Conservation (phyloP, 2,329 filamentous ascomycete genomes). For the Aspergillus intermedius region DNA sequence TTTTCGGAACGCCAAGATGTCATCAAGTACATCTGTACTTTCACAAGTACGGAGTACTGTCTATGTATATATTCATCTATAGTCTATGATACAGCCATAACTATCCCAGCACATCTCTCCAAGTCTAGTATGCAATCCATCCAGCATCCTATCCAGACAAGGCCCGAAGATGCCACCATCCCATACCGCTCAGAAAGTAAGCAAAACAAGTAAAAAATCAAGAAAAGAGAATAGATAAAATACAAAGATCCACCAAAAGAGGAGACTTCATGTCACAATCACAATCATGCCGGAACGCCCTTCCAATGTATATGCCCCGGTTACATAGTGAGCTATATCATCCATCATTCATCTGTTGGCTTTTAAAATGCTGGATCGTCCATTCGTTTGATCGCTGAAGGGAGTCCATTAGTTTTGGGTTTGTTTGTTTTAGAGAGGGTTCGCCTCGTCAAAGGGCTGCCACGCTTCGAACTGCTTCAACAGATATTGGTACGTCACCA, state of each 20-base stretch:
- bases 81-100: not conserved
- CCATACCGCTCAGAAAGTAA: not conserved
- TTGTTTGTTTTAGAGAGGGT: conserved; percentile 8
- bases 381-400: not conserved
- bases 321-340: not conserved
- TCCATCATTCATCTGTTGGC: not conserved
- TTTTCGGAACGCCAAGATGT: not conserved
- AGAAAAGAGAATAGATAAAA: not conserved
- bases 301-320: not conserved
- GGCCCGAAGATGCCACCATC: not conserved
- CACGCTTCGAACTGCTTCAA: conserved; percentile 67
- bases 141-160: not conserved
- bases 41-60: too few species aligned
- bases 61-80: too few species aligned
- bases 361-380: not conserved
- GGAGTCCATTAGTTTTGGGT: not conserved
- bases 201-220: not conserved
- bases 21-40: not conserved
- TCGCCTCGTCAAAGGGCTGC: conserved; percentile 21
- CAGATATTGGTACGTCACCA: conserved; percentile 88
- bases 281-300: conserved; percentile 1
- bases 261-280: conserved; percentile 1
- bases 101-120: not conserved
- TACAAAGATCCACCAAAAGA: not conserved
- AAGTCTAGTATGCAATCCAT: not conserved